A percentile compares a stretch with the other conserved stretches of the same genome.
phyloP scores from a whole-genome alignment of 768 basidiomycete genomes.

The Mycena galericulata region DNA sequence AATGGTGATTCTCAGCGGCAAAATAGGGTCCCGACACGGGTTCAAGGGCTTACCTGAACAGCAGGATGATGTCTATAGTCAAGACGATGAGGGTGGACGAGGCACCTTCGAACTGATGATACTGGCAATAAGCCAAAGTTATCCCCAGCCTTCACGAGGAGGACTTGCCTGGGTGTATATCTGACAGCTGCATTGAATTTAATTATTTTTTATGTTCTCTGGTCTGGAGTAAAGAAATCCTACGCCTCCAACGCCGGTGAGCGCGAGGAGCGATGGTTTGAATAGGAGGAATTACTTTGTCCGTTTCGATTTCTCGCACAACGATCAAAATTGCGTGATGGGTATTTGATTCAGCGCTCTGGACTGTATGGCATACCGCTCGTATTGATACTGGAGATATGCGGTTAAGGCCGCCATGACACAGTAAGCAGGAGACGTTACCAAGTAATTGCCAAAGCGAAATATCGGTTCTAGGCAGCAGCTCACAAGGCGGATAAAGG shows the following conservation, averaged over 20 bases:
- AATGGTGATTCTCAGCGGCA: not conserved
- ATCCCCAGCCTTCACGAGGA: too few species aligned
- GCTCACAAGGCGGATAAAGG: too few species aligned
- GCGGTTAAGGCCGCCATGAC: too few species aligned
- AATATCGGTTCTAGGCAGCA: slow-evolving; percentile 30
- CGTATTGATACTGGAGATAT: not conserved
- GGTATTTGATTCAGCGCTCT: not conserved
- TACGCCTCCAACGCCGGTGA: slow-evolving; percentile 9
- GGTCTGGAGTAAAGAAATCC: not conserved
- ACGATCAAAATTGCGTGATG: not conserved
- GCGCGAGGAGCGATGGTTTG: not conserved
- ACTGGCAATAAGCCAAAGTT: not conserved
- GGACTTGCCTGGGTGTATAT: slow-evolving; percentile 10
- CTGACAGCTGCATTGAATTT: slow-evolving; percentile 1
- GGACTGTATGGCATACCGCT: not conserved
- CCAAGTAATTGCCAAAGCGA: slow-evolving; percentile 21
- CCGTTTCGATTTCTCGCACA: slow-evolving; percentile 15
- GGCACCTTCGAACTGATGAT: slow-evolving; percentile 12
- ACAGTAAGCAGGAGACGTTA: not conserved
- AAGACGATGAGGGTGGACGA: slow-evolving; percentile 21
- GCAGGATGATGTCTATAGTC: slow-evolving; percentile 14
- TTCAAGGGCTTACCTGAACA: not conserved
- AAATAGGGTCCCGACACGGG: not conserved
- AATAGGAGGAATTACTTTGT: not conserved
- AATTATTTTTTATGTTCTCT: not conserved